A percentile compares a stretch with the other conserved stretches of the same genome.
Conservation (phyloP, 169 alveolate species). For the Plasmodium gonderi region DNA sequence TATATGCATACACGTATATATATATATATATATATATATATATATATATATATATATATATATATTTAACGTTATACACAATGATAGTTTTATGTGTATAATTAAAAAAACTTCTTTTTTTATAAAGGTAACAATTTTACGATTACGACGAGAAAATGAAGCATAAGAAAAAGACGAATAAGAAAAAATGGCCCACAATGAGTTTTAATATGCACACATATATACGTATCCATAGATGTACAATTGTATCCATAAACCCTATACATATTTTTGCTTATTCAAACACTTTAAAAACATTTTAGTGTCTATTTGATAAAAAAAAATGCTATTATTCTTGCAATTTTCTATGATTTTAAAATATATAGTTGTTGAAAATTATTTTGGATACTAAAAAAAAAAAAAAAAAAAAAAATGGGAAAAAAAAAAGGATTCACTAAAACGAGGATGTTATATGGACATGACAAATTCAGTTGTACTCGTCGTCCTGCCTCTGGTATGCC, state of each 20-base stretch:
- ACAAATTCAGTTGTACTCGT: constrained; percentile 20
- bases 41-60: background rate
- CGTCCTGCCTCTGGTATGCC: constrained; percentile 72
- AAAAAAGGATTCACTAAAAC: background rate
- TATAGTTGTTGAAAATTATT: background rate
- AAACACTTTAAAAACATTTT: constrained; percentile 53
- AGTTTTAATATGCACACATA: background rate
- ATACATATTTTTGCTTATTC: constrained; percentile 12
- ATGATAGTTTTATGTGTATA: background rate
- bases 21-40: background rate
- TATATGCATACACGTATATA: background rate
- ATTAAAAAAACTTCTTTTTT: background rate
- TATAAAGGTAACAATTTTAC: background rate
- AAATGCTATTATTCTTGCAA: background rate
- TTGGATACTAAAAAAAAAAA: constrained; percentile 31
- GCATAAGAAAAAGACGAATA: background rate
- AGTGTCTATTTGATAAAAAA: constrained; percentile 14
- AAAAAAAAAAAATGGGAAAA: constrained; percentile 18
- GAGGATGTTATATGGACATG: background rate
- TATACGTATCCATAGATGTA: background rate
- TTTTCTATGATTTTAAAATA: constrained; percentile 33
- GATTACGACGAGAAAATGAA: background rate
- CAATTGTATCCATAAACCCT: background rate
- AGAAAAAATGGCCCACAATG: background rate
- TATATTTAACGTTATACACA: background rate